A percentile compares a stretch with the other conserved stretches of the same genome.
Evolutionary conservation across 345 rosid genomes (phyloP).

Genomic region (Dovyalis caffra): DNA sequence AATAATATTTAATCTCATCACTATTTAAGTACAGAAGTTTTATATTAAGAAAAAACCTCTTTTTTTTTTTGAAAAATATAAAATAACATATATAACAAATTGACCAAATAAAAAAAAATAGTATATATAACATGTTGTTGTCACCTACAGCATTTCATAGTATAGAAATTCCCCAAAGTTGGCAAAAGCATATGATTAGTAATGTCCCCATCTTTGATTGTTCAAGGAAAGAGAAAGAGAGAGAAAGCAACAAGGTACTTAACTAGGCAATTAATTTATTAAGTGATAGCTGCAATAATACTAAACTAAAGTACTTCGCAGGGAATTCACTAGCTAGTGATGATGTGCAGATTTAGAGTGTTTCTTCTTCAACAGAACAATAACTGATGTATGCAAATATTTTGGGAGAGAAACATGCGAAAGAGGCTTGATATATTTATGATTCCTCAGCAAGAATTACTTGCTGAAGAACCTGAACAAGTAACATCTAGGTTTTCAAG

Average conservation of each 20-base stretch:
- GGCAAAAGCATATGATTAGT: no score
- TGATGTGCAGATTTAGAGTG: background rate
- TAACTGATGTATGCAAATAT: background rate
- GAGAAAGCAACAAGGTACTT: background rate
- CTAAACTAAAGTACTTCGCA: conserved; percentile 3
- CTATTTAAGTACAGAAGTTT: no score
- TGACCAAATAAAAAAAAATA: no score
- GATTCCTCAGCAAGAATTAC: conserved; percentile 26
- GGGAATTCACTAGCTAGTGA: background rate
- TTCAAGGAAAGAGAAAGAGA: background rate
- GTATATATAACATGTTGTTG: no score
- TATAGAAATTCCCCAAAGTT: no score
- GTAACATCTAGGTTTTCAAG: conserved; percentile 49
- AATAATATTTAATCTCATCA: no score
- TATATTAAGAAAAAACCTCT: no score
- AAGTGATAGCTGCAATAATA: background rate
- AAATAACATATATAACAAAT: no score
- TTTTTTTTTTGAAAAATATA: no score
- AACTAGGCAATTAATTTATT: background rate
- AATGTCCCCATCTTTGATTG: background rate
- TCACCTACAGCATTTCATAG: no score
- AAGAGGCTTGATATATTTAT: conserved; percentile 23
- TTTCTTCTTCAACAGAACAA: background rate
- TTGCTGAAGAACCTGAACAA: conserved; percentile 39
- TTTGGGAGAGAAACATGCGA: conserved; percentile 16